Conservation (phyloP, 805 yeast genomes). For the Nakazawaea wyomingensis region DNA sequence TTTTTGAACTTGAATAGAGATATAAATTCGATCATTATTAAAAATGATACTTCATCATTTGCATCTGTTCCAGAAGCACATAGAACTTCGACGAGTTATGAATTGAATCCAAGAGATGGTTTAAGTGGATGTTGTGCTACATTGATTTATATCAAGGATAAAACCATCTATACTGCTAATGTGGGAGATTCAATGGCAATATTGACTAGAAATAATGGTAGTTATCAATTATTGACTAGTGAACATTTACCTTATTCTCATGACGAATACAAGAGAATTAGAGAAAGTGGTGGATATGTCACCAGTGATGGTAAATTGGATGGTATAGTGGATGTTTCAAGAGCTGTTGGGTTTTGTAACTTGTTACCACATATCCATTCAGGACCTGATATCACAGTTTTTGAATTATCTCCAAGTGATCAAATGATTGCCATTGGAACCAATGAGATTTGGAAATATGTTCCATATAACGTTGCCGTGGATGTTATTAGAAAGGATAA, state of each 20-base stretch:
- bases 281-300: constrained; percentile 90
- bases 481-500: constrained; percentile 82
- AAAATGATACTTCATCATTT: constrained; percentile 35
- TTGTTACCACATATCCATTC: constrained; percentile 84
- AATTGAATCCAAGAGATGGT: constrained; percentile 61
- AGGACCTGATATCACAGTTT: constrained; percentile 71
- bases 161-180: constrained; percentile 72
- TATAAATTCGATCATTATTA: constrained; percentile 56
- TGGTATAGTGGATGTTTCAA: constrained; percentile 74
- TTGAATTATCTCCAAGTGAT: constrained; percentile 60
- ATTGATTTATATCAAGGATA: constrained; percentile 70
- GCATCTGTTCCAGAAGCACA: constrained; percentile 43
- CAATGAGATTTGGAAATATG: constrained; percentile 76
- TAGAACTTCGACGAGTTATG: constrained; percentile 42
- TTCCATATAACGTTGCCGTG: constrained; percentile 80
- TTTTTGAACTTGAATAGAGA: constrained; percentile 79
- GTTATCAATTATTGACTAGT: constrained; percentile 62
- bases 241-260: constrained; percentile 81
- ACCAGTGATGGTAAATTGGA: constrained; percentile 80
- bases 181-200: constrained; percentile 88
- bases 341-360: constrained; percentile 89
- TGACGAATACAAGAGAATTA: constrained; percentile 75
- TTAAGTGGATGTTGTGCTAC: constrained; percentile 83
- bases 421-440: constrained; percentile 85
- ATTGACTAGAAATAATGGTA: constrained; percentile 76